phyloP scores from a whole-genome alignment of 208 protist genomes.

The Herpetomonas muscarum region DNA sequence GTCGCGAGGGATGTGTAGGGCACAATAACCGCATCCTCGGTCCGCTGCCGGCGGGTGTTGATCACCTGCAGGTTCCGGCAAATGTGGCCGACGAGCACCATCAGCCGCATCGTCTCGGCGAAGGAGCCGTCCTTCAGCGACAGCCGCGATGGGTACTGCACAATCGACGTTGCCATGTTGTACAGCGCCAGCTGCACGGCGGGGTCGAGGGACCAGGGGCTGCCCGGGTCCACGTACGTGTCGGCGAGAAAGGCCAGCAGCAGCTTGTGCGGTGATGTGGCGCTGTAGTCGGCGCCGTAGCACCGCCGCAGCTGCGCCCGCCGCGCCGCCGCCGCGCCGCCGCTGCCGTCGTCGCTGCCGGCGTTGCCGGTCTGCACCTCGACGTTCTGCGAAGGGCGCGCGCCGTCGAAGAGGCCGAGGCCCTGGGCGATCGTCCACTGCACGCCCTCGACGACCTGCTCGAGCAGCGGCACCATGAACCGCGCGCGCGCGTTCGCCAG shows the following conservation, averaged over 20 bases:
- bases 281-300: constrained; percentile 27
- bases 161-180: constrained; percentile 39
- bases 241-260: constrained; percentile 67
- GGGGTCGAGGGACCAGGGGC: constrained; percentile 39
- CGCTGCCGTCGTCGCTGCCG: background rate
- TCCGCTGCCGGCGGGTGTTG: constrained; percentile 45
- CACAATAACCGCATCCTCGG: constrained; percentile 31
- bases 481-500: constrained; percentile 40
- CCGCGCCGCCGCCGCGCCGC: background rate
- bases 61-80: constrained; percentile 43
- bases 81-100: constrained; percentile 59
- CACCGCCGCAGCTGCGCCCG: constrained; percentile 1
- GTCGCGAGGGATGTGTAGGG: constrained; percentile 55
- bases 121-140: constrained; percentile 80
- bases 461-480: constrained; percentile 48
- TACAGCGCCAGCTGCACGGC: constrained; percentile 61
- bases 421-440: constrained; percentile 57
- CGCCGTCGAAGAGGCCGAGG: constrained; percentile 74
- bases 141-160: constrained; percentile 38
- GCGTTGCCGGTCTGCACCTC: constrained; percentile 49
- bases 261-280: constrained; percentile 64
- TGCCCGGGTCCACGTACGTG: constrained; percentile 47
- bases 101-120: constrained; percentile 66
- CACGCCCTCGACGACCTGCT: constrained; percentile 56
- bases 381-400: constrained; percentile 32